Conservation (phyloP, 2,329 filamentous ascomycete species). For the Seiridium unicorne region DNA sequence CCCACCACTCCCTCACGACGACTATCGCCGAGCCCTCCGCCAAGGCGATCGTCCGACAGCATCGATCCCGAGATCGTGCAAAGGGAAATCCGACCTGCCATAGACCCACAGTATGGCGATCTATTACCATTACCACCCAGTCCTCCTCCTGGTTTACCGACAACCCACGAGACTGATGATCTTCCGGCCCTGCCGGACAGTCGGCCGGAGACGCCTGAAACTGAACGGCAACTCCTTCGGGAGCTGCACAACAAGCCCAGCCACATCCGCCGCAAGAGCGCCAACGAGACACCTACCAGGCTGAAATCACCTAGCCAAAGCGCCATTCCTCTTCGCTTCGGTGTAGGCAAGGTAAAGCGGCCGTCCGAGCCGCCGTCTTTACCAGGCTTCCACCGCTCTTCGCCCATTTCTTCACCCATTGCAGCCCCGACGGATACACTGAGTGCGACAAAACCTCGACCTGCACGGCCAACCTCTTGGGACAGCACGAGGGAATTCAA, state of each 20-base stretch:
- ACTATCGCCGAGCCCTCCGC: constrained; percentile 11
- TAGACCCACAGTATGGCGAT: constrained; percentile 66
- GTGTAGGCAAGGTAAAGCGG: constrained; percentile 43
- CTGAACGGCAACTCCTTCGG: constrained; percentile 38
- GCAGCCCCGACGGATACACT: constrained; percentile 31
- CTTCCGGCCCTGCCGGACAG: constrained; percentile 59
- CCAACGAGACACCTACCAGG: constrained; percentile 44
- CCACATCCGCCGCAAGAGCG: constrained; percentile 49
- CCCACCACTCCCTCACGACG: constrained; percentile 17
- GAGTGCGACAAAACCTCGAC: constrained; percentile 33
- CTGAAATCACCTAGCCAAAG: constrained; percentile 54
- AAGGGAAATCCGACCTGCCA: constrained; percentile 60
- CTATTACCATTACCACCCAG: constrained; percentile 63
- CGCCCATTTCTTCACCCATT: constrained; percentile 32
- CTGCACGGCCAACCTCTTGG: constrained; percentile 59
- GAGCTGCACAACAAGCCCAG: constrained; percentile 38
- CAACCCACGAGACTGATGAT: constrained; percentile 31
- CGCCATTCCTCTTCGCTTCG: constrained; percentile 55
- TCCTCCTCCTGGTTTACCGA: constrained; percentile 46
- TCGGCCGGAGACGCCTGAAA: constrained; percentile 53
- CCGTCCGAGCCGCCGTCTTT: constrained; percentile 37
- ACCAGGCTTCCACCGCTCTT: constrained; percentile 35
- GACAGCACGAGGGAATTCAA: constrained; percentile 69
- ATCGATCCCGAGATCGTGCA: constrained; percentile 58
- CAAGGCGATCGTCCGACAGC: constrained; percentile 28